Evolutionary conservation across 2,329 filamentous ascomycete species (phyloP).

Genomic region (Hortaea sp.): DNA sequence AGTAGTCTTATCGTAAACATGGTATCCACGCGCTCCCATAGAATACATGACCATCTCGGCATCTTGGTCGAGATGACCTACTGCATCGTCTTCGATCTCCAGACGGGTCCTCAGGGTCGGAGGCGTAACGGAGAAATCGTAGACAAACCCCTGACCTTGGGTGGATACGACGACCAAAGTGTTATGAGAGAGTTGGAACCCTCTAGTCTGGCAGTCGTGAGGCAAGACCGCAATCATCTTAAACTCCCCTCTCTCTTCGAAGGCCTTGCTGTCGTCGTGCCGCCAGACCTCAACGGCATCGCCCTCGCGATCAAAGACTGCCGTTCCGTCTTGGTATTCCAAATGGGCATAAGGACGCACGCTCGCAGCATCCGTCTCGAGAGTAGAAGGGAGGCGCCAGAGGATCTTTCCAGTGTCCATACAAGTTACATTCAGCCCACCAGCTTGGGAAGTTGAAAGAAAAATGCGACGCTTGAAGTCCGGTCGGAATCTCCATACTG

Average conservation of each 20-base stretch:
- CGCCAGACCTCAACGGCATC: constrained; percentile 39
- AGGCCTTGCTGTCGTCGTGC: constrained; percentile 23
- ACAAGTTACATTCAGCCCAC: constrained; percentile 37
- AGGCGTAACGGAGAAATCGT: constrained; percentile 28
- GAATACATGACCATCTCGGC: constrained; percentile 35
- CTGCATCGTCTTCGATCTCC: constrained; percentile 30
- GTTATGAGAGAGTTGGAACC: constrained; percentile 35
- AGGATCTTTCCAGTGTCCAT: constrained; percentile 35
- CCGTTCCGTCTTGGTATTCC: constrained; percentile 38
- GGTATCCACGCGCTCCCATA: constrained; percentile 33
- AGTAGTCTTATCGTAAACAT: constrained; percentile 31
- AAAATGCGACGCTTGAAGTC: constrained; percentile 39
- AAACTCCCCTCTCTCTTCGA: constrained; percentile 29
- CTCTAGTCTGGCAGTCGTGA: constrained; percentile 35
- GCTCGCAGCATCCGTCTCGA: constrained; percentile 11
- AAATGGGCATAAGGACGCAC: constrained; percentile 37
- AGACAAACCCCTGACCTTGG: constrained; percentile 36
- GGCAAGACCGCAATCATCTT: constrained; percentile 30
- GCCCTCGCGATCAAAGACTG: constrained; percentile 36
- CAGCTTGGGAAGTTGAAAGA: constrained; percentile 35
- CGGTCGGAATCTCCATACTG: constrained; percentile 37
- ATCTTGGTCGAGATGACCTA: constrained; percentile 37
- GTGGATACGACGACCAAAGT: constrained; percentile 38
- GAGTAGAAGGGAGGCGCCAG: constrained; percentile 23
- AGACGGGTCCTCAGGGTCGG: constrained; percentile 27